Base-by-base conservation (phyloP, 345 rosid species). In the Eucalyptus coolabah region DNA sequence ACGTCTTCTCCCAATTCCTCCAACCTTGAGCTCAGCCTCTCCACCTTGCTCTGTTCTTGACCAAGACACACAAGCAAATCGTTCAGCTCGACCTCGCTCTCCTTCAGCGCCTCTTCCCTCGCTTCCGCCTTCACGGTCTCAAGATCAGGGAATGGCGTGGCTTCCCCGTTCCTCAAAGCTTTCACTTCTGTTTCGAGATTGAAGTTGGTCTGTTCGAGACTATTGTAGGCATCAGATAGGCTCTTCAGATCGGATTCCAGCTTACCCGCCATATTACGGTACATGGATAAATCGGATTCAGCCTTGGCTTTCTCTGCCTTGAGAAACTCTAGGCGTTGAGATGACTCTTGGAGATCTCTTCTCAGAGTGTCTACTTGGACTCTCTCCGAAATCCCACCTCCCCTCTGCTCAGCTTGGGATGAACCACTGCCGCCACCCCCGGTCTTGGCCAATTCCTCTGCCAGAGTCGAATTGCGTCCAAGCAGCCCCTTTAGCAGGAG, bases 21-120 rank as follows among this genome's bases (percentile, higher is more conserved):
- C 91, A 98, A 90, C 93, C 92, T 96, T 18, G 96, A 89, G 23
- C 93, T 96, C 91, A 98, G 94, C 90, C 93, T 97, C 90, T 97
- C 99, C 89, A 96, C 99, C 93, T 93, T 96, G 91, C 98, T 98
- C 93, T 97, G 99, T 80, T 98, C 99, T 92, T 98, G 99, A 4
- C 99, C 99, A 1, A 98, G 96, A 93, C 99, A 98, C 23, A 98
- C 99, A 8, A 98, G 94, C 94, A 98, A 93, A 93, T 98, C 99
- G 26, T 94, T 98, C 91, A 98, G 92, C 89, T 98, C 99, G 17
- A 92, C 98, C 92, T 98, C 99, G 30, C 98, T 97, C 93, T 98
- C 99, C 92, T 95, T 97, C 95, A 93, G 97, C 24, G 99, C 99
- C 93, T 98, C 99, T 89, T 97, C 99, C 93, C 97, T 94, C 9